Evolutionary conservation across 495 filamentous ascomycete species (phyloP).

Genomic region (Penicillium salamii): DNA sequence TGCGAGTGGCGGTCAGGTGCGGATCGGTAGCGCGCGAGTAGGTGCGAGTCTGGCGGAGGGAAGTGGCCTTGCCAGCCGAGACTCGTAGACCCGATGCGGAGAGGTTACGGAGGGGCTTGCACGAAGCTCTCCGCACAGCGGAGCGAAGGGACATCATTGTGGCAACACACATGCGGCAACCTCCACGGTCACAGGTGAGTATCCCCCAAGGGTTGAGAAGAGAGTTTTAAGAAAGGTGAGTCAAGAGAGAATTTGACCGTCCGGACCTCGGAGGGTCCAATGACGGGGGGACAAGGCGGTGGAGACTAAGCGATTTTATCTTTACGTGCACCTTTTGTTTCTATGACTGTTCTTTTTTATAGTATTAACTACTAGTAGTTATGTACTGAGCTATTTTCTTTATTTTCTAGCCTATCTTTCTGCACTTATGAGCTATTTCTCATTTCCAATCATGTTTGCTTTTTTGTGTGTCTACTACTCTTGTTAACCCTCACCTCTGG

Average conservation of each 20-base stretch:
- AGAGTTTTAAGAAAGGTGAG: conserved; percentile 14
- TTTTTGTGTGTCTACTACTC: too few relatives aligned
- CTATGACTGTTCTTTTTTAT: neutral
- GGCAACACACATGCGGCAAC: conserved; percentile 51
- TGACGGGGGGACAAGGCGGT: conserved; percentile 15
- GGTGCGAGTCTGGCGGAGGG: conserved; percentile 34
- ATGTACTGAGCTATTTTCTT: too few relatives aligned
- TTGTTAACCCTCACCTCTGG: too few relatives aligned
- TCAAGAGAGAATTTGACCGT: conserved; percentile 26
- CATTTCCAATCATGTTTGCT: neutral
- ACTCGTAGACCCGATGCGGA: conserved; percentile 41
- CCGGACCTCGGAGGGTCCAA: conserved; percentile 26
- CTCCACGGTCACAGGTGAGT: conserved; percentile 29
- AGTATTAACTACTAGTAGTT: neutral
- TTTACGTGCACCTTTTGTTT: conserved; percentile 2
- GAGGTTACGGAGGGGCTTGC: conserved; percentile 46
- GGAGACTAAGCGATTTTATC: conserved; percentile 15
- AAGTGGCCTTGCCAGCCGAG: conserved; percentile 20
- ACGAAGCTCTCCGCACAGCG: conserved; percentile 51
- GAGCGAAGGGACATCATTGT: conserved; percentile 51
- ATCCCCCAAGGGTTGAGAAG: conserved; percentile 12
- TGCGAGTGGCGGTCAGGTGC: conserved; percentile 63
- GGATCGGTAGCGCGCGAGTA: conserved; percentile 49
- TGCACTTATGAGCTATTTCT: neutral
- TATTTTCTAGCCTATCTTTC: neutral